These are phyloP conservation scores for Apostasia shenzhenica DNA, from an alignment of 106 monocot genomes.

Conservation along the genomic window DNA sequence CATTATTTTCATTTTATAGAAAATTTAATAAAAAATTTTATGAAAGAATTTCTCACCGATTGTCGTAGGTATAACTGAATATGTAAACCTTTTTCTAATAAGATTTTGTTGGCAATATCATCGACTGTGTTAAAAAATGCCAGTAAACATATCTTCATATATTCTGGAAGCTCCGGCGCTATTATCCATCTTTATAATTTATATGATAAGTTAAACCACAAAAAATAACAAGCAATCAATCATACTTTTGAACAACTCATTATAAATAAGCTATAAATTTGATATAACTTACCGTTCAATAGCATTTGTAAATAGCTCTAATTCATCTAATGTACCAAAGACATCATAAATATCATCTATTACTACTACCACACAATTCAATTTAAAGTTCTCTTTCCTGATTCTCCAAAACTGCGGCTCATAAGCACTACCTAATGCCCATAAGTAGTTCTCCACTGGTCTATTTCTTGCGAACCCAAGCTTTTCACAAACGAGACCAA, in stretches of 20 bases:
- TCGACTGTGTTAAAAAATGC: slow-evolving; percentile 13
- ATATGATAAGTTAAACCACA: neutral
- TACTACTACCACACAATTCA: neutral
- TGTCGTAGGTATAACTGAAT: slow-evolving; percentile 1
- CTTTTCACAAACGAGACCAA: neutral
- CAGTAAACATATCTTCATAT: slow-evolving; percentile 15
- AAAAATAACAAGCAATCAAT: neutral
- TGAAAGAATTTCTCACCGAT: neutral
- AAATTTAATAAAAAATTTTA: neutral
- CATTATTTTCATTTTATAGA: neutral
- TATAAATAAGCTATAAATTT: neutral
- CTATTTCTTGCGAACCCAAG: neutral
- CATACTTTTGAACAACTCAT: no score
- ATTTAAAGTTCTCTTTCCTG: neutral
- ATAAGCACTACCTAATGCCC: neutral
- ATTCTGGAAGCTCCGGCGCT: slow-evolving; percentile 9
- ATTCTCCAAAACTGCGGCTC: neutral
- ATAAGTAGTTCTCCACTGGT: neutral
- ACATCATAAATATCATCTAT: slow-evolving; percentile 5
- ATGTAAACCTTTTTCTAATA: slow-evolving; percentile 4
- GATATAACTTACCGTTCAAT: neutral
- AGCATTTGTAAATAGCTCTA: neutral
- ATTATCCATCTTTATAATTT: neutral
- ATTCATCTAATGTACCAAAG: neutral
- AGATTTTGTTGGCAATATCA: neutral